Base-by-base conservation (phyloP, 75 land plant species). In the Selaginella tamariscina region DNA sequence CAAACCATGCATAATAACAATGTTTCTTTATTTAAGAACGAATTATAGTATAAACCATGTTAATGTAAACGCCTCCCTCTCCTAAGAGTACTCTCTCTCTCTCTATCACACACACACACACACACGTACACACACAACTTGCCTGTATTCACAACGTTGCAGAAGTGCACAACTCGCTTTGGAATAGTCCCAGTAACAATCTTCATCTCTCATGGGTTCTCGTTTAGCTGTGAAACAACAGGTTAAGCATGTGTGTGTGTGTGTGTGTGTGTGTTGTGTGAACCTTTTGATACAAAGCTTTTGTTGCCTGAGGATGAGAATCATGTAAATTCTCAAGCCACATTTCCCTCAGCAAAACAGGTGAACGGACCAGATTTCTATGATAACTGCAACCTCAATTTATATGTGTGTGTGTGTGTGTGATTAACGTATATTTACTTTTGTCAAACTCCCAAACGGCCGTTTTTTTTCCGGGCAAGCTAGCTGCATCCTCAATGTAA, bases 401-500 rank as follows among this genome's bases (percentile, higher is more conserved):
- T 70, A 18, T 64, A 32, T 60, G 11, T 15, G 11, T 60, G n/a
- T n/a, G n/a, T n/a, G n/a, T n/a, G n/a, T n/a, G n/a, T n/a, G n/a
- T n/a, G n/a, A n/a, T n/a, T n/a, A 72, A 68, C 49, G 29, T 33
- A 23, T 11, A 26, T 26, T 0, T 68, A 87, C 99, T 85, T 87
- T 95, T 95, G 70, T 95, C 96, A 75, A 95, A 70, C 68, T 95
- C 99, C 99, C 99, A 95, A 57, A 95, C 97, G n/a, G 99, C 99
- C 27, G 99, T 95, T 59, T 80, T 84, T 74, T 75, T 90, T 65
- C 89, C 92, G 39, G 96, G 91, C 69, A 76, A 79, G 68, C 89
- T 90, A 56, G 77, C 84, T 71, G 90, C 83, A 82, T 95, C 99
- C 82, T 95, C 99, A 78, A 79, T 90, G 62, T 77, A 95, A 9